Base-by-base conservation (phyloP, 805 yeast species). In the Barnettozyma pratensis region DNA sequence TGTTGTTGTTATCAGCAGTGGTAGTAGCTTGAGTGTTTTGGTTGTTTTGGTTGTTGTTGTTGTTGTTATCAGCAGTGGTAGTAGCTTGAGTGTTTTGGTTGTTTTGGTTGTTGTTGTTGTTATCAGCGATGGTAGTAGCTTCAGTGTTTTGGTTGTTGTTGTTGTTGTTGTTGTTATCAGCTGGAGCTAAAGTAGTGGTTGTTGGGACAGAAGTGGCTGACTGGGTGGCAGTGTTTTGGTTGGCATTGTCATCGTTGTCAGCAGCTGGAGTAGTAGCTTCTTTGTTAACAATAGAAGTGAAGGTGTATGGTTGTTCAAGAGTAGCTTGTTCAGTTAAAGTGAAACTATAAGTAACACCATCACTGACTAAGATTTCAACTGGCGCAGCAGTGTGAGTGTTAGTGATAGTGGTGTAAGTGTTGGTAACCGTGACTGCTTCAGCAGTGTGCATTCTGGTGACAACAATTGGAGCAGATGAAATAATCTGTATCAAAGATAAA, bases 391-490 rank as follows among this genome's bases (percentile, higher is more conserved):
- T 61, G 29, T 61, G 63, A 9, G 67, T 55, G 50, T 68, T 62
- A 2, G 74, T 70, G 8, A 67, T 59, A 6, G 75, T 71, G 28
- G 76, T 65, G 54, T 70, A 71, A 29, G 69, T 62, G 46, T 67
- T 67, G 4, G 73, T 69, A 25, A 66, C 66, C 4, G 81, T 77
- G 36, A 77, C 77, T 4, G 83, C 72, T 7, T 63, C 68, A 14
- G 85, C 85, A 19, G 84, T 79, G 57, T 77, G 81, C 37, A 66
- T 64, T 60, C 83, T 69, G 19, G 85, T 80, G 47, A 80, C 67
- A 28, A 76, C 50, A 42, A 64, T 64, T 46, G 72, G 72, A 44
- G 70, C 71, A n/a, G 65, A 50, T 11, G 62, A 46, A 8, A 62
- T 44, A 12, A 64, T 68, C 34, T 63, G 58, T 34, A 64, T 62